Evolutionary conservation across 2,329 filamentous ascomycete species (phyloP), one percentile per base, ranked within the genome.

Genomic region (Ophiostoma perfectum): DNA sequence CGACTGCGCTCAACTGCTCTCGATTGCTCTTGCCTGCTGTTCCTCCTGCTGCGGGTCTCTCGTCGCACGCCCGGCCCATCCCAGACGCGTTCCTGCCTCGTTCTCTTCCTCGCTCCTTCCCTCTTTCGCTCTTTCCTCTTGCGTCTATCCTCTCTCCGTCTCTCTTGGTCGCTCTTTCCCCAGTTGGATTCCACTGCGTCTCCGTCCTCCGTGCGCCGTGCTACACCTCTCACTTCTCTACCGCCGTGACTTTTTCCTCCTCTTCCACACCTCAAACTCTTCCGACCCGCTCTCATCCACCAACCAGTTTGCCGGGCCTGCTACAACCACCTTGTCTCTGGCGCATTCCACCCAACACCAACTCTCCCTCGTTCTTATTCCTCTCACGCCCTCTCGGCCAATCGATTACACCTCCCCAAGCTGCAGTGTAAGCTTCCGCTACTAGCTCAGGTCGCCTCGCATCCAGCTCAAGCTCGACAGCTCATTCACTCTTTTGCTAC

Each of bases 291-390:
- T 27, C 27, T 27, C 12, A 60, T 60, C 55, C 55, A 60, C 55
- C 55, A 60, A 39, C 55, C 55, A 60, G 55, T 60, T 60, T 60
- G 11, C 27, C 55, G 55, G 55, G 55, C 55, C 55, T 44, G 55
- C 55, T 14, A 12, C 27, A 55, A 55, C 49, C 49, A 27, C 18
- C 42, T 8, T 55, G 27, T 55, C 2, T 47, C 12, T 55, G 49
- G 49, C 49, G 49, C 49, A 55, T 60, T 60, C 27, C 55, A 38
- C 38, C 55, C 55, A 60, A 60, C 55, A 12, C 27, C 55, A 14
- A 27, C 5, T 27, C 16, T 58, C 18, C 16, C 52, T 58, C 44
- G 18, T 36, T 27, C 18, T 27, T 11, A 16, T 16, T 52, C 14
- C 55, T 62, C 27, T 14, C 36, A 38, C 55, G 55, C 55, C 14